Conservation (phyloP, 805 yeast genomes). For the Lipomyces spencermartinsiae region DNA sequence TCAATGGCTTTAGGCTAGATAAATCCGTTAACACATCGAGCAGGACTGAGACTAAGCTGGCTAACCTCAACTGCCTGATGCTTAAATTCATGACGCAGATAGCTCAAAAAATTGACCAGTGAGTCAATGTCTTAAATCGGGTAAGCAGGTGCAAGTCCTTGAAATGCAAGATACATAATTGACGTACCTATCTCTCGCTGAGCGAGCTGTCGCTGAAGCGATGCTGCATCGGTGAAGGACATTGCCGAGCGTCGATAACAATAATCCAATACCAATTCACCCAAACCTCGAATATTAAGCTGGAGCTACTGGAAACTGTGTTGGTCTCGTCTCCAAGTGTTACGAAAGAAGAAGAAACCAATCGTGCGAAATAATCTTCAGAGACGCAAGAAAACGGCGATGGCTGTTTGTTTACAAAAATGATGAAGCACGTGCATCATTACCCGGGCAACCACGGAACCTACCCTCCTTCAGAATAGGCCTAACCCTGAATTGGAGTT, state of each 20-base stretch:
- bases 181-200: constrained; percentile 20
- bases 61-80: constrained; percentile 36
- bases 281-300: background rate
- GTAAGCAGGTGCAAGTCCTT: background rate
- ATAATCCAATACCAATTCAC: background rate
- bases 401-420: background rate
- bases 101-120: constrained; percentile 11
- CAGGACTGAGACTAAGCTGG: background rate
- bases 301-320: background rate
- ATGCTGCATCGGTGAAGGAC: constrained; percentile 19
- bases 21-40: background rate
- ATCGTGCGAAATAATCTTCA: background rate
- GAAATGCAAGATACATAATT: background rate
- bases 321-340: background rate
- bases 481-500: background rate
- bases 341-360: background rate
- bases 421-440: background rate
- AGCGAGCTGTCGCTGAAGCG: constrained; percentile 16
- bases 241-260: background rate
- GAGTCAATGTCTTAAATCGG: constrained; percentile 3
- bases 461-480: background rate
- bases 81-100: constrained; percentile 33
- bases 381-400: background rate
- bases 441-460: background rate
- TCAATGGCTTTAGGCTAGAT: constrained; percentile 31